Conservation (phyloP, 768 basidiomycete species). For the Suillus bovinus region DNA sequence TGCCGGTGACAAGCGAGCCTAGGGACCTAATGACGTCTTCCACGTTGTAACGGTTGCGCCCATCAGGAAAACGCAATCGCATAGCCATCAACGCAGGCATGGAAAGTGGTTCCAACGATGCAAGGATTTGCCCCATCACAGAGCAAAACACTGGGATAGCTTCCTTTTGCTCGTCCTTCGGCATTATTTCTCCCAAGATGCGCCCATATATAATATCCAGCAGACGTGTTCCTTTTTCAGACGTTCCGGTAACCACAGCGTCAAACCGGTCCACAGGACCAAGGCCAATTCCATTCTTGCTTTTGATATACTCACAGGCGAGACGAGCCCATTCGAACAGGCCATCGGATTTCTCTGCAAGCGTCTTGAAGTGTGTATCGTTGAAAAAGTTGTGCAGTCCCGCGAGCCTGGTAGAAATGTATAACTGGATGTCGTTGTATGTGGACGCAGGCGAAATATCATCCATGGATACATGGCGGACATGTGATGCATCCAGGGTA, state of each 20-base stretch:
- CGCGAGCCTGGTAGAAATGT: background rate
- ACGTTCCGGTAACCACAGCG: background rate
- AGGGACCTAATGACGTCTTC: background rate
- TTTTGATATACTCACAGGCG: conserved; percentile 14
- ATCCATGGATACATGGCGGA: background rate
- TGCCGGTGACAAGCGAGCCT: conserved; percentile 10
- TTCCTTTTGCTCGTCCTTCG: background rate
- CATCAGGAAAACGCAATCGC: background rate
- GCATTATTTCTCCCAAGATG: conserved; percentile 3
- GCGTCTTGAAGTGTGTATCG: background rate
- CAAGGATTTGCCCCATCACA: conserved; percentile 8
- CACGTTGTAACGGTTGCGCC: too few species aligned
- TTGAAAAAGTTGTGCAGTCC: background rate
- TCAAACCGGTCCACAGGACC: background rate
- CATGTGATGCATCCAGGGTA: background rate
- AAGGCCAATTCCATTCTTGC: background rate
- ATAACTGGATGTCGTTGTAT: conserved; percentile 3
- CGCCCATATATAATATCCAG: conserved; percentile 9
- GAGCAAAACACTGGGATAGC: conserved; percentile 1
- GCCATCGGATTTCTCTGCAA: conserved; percentile 6
- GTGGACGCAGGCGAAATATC: background rate
- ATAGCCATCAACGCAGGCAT: background rate
- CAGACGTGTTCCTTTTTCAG: background rate
- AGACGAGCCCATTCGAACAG: conserved; percentile 12
- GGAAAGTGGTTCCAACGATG: conserved; percentile 7